Base-by-base conservation (phyloP, 2,329 filamentous ascomycete species). In the Tolypocladium guangdongense region DNA sequence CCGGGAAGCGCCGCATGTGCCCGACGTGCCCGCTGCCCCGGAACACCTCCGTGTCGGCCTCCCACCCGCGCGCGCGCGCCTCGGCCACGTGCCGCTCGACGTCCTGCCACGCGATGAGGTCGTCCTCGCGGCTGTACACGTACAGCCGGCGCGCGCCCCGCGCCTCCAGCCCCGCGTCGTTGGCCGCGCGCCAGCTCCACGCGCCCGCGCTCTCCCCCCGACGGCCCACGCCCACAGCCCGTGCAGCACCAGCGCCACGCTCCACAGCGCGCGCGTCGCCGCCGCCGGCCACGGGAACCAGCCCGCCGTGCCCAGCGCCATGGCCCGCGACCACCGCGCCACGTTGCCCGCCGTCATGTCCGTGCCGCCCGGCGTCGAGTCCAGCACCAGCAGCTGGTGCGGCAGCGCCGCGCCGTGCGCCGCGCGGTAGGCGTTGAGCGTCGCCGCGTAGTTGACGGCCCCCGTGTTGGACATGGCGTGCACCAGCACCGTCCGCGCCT, bases 381-480 rank as follows among this genome's bases (percentile, higher is more conserved):
- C 78, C 55, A 73, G 68, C 24, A 77, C 69, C 22, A 77, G 62
- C 8, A 81, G 67, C 27, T 69, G 63, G 55, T 80, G 75, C 2
- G 77, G 77, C 56, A 81, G 64, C 22, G 67, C 57, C 33, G 65
- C 56, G 20, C 63, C 66, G 60, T 71, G 63, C 5, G 60, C 64
- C 20, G 72, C 60, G 4, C 64, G 63, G 62, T 75, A 80, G 0
- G 72, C 75, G 56, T 78, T 70, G 14, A 80, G 60, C 0, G 75
- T 72, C 1, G 77, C 71, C 0, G 74, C 76, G 49, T 73, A 71
- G 67, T 76, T 78, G 54, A 79, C 78, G 18, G 72, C 77, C 16
- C 80, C 80, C 0, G 78, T 81, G 62, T 81, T 83, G 56, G 78
- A 82, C 73, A 83, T 80, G 58, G 69, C 67, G 53, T 82, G 79